Evolutionary conservation across 2,329 filamentous ascomycete genomes (phyloP).

Genomic region (Cylindrodendrum hubeiense): DNA sequence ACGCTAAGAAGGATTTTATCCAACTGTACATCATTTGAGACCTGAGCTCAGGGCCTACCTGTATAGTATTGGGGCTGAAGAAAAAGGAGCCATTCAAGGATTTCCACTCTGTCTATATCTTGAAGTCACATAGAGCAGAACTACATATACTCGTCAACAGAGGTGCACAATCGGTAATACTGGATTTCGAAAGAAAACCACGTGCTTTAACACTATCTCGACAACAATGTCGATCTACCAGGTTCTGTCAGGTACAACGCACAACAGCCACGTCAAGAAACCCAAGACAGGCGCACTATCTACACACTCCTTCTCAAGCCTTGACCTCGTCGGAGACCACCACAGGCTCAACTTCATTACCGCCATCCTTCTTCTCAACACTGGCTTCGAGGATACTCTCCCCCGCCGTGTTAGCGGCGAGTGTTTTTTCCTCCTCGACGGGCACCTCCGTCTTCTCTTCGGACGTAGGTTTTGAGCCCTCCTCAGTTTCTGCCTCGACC

Average conservation of each 20-base stretch:
- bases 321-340: conserved; percentile 51
- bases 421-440: conserved; percentile 46
- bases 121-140: neutral
- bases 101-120: neutral
- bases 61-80: neutral
- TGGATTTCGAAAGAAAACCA: neutral
- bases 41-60: conserved; percentile 2
- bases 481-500: neutral
- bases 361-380: conserved; percentile 51
- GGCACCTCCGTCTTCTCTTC: conserved; percentile 16
- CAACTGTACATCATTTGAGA: conserved; percentile 13
- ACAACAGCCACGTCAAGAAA: neutral
- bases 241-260: conserved; percentile 14
- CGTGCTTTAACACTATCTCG: conserved; percentile 1
- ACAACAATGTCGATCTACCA: conserved; percentile 9
- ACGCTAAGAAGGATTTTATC: neutral
- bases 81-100: neutral
- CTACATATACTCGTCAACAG: neutral
- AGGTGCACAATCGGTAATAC: neutral
- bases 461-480: conserved; percentile 11
- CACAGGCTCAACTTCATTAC: conserved; percentile 49
- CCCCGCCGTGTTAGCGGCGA: conserved; percentile 57
- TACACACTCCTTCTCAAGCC: conserved; percentile 5
- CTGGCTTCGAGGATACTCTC: conserved; percentile 57
- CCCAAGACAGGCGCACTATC: neutral